Conservation (phyloP, 371 early-diverging fungal genomes). For the Synchytrium microbalum region DNA sequence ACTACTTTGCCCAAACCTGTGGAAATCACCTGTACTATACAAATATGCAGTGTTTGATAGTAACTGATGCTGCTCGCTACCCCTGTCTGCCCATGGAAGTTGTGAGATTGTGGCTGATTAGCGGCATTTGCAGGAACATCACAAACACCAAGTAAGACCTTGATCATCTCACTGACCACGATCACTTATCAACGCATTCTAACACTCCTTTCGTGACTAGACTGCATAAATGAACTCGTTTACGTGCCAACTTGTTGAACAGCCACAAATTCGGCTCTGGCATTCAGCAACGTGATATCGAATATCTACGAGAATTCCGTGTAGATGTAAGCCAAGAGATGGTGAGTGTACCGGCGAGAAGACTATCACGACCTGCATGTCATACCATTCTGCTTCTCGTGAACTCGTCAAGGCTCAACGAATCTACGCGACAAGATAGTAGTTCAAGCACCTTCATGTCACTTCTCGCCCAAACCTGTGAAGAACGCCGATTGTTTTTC, state of each 20-base stretch:
- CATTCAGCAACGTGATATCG: slow-evolving; percentile 45
- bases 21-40: slow-evolving; percentile 59
- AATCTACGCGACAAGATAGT: slow-evolving; percentile 82
- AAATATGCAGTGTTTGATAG: slow-evolving; percentile 75
- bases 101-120: slow-evolving; percentile 74
- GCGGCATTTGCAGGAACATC: slow-evolving; percentile 65
- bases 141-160: slow-evolving; percentile 48
- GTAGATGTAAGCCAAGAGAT: slow-evolving; percentile 57
- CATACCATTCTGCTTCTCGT: slow-evolving; percentile 53
- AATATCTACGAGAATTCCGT: slow-evolving; percentile 34
- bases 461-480: slow-evolving; percentile 41
- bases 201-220: slow-evolving; percentile 35
- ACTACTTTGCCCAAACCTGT: slow-evolving; percentile 64
- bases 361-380: slow-evolving; percentile 69
- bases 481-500: slow-evolving; percentile 54
- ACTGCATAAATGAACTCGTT: slow-evolving; percentile 89
- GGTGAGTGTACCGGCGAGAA: slow-evolving; percentile 55
- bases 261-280: slow-evolving; percentile 49
- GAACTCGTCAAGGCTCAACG: slow-evolving; percentile 78
- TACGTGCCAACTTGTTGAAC: slow-evolving; percentile 70
- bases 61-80: slow-evolving; percentile 35
- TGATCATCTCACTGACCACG: too few relatives aligned
- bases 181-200: background rate
- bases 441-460: slow-evolving; percentile 53
- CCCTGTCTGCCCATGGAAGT: slow-evolving; percentile 79